Evolutionary conservation across 2,329 filamentous ascomycete genomes (phyloP).

Genomic region (Colletotrichum falcatum): DNA sequence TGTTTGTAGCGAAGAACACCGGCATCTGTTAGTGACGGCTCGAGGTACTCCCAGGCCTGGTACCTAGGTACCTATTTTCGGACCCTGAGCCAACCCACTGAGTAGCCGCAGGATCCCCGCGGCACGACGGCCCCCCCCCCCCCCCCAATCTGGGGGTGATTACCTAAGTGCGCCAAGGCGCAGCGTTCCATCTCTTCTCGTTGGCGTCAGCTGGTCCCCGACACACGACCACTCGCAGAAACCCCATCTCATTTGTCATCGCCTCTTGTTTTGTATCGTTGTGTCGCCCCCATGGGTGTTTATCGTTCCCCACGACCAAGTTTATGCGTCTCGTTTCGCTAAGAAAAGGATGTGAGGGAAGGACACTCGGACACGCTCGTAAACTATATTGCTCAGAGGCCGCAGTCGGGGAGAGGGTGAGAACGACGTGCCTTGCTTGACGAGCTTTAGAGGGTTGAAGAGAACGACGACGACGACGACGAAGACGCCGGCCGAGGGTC

Average conservation of each 20-base stretch:
- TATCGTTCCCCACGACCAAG: background rate
- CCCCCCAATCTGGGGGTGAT: constrained; percentile 7
- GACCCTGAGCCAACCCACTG: background rate
- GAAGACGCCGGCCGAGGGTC: background rate
- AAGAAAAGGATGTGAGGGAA: background rate
- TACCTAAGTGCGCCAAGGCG: constrained; percentile 32
- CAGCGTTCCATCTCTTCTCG: constrained; percentile 18
- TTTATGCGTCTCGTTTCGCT: background rate
- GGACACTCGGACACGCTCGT: background rate
- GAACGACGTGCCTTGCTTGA: background rate
- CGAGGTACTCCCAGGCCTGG: background rate
- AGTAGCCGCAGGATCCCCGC: constrained; percentile 6
- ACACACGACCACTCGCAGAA: constrained; percentile 1
- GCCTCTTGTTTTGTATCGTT: background rate
- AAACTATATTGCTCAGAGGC: background rate
- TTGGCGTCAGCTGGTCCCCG: constrained; percentile 33
- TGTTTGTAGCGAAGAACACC: accelerated
- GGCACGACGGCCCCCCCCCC: background rate
- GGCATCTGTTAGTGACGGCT: constrained; percentile 1
- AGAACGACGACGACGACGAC: too few relatives aligned
- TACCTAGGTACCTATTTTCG: too few relatives aligned
- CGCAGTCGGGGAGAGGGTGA: background rate
- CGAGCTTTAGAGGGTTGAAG: background rate
- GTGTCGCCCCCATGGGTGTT: background rate
- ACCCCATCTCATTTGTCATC: background rate